Percentiles rank a stretch among this genome's conserved stretches.
These are phyloP conservation scores for Ustilago xerochloae DNA, from an alignment of 1,284 basidiomycete species.

Conservation along the genomic window DNA sequence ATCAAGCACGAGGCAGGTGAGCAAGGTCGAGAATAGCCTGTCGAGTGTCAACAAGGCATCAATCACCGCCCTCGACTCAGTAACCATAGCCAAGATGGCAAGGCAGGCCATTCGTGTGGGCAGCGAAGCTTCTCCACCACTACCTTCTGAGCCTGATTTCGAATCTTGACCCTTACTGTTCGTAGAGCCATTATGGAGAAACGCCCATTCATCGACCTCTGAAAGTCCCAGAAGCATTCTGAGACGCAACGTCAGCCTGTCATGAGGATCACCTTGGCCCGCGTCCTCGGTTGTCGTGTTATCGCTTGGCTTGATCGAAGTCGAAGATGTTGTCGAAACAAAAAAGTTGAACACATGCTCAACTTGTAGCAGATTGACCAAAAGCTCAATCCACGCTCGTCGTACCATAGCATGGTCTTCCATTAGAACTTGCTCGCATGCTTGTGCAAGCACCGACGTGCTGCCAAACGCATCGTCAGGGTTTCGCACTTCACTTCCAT, in stretches of 20 bases:
- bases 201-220: conserved; percentile 38
- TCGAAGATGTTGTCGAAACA: neutral
- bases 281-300: neutral
- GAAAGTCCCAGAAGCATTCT: conserved; percentile 27
- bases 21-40: conserved; percentile 22
- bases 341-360: conserved; percentile 72
- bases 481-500: neutral
- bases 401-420: conserved; percentile 85
- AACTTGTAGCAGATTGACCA: conserved; percentile 88
- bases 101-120: conserved; percentile 35
- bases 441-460: conserved; percentile 19
- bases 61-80: conserved; percentile 10
- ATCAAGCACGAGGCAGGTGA: conserved; percentile 20
- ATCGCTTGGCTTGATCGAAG: neutral
- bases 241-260: conserved; percentile 22
- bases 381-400: conserved; percentile 87
- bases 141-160: neutral
- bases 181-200: neutral
- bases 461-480: conserved; percentile 2
- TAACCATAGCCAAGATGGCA: conserved; percentile 31
- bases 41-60: conserved; percentile 21
- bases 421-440: conserved; percentile 73
- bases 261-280: conserved; percentile 1
- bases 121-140: conserved; percentile 27
- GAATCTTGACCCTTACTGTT: neutral